A percentile compares a stretch with the other conserved stretches of the same genome.
Evolutionary conservation across 129 eudicot genomes (phyloP).

Genomic region (Escallonia herrerae): DNA sequence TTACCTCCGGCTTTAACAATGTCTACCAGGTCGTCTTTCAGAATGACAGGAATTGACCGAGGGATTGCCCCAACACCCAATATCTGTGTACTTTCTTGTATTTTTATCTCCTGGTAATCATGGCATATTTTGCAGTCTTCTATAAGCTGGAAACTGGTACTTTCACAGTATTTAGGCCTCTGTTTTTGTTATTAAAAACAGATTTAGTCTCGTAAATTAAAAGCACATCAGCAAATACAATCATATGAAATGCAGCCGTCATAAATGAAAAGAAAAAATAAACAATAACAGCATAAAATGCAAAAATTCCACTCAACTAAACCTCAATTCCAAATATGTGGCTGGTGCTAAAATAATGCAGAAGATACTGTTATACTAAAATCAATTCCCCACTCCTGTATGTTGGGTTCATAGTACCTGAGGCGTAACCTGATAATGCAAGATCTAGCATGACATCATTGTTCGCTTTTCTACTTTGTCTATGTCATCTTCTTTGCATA

Average conservation of each 20-base stretch:
- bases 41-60: slow-evolving; percentile 83
- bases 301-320: too few relatives aligned
- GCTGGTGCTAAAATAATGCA: too few relatives aligned
- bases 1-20: slow-evolving; percentile 96
- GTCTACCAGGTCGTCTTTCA: slow-evolving; percentile 96
- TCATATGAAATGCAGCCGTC: not conserved
- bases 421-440: too few relatives aligned
- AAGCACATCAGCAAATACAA: not conserved
- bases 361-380: too few relatives aligned
- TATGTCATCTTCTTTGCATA: not conserved
- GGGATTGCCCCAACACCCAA: slow-evolving; percentile 96
- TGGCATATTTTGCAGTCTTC: slow-evolving; percentile 67
- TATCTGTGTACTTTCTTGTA: slow-evolving; percentile 91
- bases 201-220: not conserved
- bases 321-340: too few relatives aligned
- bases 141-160: slow-evolving; percentile 70
- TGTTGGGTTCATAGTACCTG: too few relatives aligned
- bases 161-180: slow-evolving; percentile 54
- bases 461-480: not conserved
- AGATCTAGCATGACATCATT: too few relatives aligned
- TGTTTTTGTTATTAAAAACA: slow-evolving; percentile 15
- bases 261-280: not conserved
- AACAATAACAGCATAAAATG: not conserved
- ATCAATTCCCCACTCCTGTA: too few relatives aligned
- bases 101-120: slow-evolving; percentile 96